Percentiles rank a stretch among this genome's conserved stretches.
These are phyloP conservation scores for Chrysoporthe austroafricana DNA, from an alignment of 2,329 filamentous ascomycete species.

Conservation along the genomic window DNA sequence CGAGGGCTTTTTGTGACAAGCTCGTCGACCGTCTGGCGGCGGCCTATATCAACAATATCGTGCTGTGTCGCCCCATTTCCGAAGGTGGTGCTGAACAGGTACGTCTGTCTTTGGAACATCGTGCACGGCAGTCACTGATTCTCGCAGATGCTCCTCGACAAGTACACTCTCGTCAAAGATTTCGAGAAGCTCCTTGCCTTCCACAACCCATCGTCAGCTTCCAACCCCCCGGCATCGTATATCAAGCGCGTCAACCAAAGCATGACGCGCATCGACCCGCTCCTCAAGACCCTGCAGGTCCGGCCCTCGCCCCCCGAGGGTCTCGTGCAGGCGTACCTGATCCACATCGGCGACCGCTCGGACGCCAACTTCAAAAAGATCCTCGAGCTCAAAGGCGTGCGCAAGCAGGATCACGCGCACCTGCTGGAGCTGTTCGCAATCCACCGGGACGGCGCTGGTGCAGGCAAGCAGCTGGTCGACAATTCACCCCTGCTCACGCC, in stretches of 20 bases:
- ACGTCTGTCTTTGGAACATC: conserved; percentile 31
- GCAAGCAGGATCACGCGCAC: conserved; percentile 78
- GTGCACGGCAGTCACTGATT: conserved; percentile 32
- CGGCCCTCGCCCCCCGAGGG: conserved; percentile 89
- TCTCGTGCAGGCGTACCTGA: conserved; percentile 94
- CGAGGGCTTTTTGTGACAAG: conserved; percentile 92
- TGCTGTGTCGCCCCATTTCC: conserved; percentile 86
- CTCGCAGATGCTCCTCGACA: conserved; percentile 86
- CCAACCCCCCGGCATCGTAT: conserved; percentile 62
- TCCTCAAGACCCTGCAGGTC: conserved; percentile 96
- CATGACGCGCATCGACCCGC: conserved; percentile 85
- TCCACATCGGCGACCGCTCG: conserved; percentile 92
- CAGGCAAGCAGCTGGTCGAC: conserved; percentile 71
- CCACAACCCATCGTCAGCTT: conserved; percentile 54
- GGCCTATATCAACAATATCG: conserved; percentile 80
- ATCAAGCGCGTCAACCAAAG: conserved; percentile 83
- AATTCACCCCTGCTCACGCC: conserved; percentile 73
- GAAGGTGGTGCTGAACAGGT: conserved; percentile 94
- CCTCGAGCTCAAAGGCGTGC: conserved; percentile 91
- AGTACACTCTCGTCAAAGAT: conserved; percentile 84
- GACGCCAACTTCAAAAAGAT: conserved; percentile 97
- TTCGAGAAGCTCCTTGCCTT: conserved; percentile 72
- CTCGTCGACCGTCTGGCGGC: conserved; percentile 85
- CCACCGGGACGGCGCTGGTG: conserved; percentile 75
- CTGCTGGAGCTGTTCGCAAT: conserved; percentile 83